phyloP scores from a whole-genome alignment of 768 basidiomycete species.

The Tricholoma saponaceum region DNA sequence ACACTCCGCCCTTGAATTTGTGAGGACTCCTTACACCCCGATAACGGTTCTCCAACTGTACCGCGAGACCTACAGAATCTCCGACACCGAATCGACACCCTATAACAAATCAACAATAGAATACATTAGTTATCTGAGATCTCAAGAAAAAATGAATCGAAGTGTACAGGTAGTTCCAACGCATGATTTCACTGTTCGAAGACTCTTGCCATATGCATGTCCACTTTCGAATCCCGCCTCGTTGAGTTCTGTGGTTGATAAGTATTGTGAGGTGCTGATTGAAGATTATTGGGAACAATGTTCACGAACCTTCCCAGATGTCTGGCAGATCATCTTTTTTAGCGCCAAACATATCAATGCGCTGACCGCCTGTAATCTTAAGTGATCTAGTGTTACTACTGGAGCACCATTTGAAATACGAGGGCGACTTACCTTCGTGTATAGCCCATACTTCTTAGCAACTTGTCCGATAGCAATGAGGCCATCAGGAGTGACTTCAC shows the following conservation, averaged over 20 bases:
- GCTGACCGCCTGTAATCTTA: constrained; percentile 38
- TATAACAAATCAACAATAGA: background rate
- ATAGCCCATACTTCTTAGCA: constrained; percentile 63
- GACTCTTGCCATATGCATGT: constrained; percentile 66
- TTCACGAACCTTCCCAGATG: constrained; percentile 60
- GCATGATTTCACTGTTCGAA: constrained; percentile 76
- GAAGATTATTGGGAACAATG: background rate
- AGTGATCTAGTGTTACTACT: background rate
- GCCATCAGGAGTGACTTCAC: constrained; percentile 66
- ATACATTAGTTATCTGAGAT: background rate
- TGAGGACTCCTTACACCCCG: constrained; percentile 67
- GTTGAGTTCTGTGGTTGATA: background rate
- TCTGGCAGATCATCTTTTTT: constrained; percentile 63
- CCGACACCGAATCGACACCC: constrained; percentile 70
- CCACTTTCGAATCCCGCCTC: constrained; percentile 71
- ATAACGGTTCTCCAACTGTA: constrained; percentile 69
- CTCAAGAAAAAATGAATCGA: background rate
- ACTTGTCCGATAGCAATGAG: constrained; percentile 62
- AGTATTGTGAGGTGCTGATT: background rate
- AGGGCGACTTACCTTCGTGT: constrained; percentile 38
- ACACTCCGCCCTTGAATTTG: constrained; percentile 75
- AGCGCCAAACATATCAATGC: constrained; percentile 72
- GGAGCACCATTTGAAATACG: background rate
- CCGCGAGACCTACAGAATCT: constrained; percentile 71
- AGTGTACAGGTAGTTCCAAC: constrained; percentile 56